A percentile compares a stretch with the other conserved stretches of the same genome.
phyloP scores from a whole-genome alignment of 1,284 basidiomycete genomes.

The Cryptococcus amylolentus region DNA sequence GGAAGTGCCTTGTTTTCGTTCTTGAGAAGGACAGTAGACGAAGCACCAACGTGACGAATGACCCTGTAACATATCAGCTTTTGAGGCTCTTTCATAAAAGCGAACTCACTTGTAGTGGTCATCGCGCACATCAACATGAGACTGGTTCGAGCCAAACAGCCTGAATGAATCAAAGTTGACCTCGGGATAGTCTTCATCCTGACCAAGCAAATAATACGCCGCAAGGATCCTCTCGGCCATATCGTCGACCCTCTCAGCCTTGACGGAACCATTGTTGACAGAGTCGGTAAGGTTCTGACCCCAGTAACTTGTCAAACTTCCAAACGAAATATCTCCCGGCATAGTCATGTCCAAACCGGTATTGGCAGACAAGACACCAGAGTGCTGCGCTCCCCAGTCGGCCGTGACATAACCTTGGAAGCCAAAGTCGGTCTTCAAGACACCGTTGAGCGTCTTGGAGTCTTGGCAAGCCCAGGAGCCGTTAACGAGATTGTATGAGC shows the following conservation, averaged over 20 bases:
- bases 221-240: slow-evolving; percentile 64
- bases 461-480: slow-evolving; percentile 67
- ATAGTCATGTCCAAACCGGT: slow-evolving; percentile 62
- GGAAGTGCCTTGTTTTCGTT: slow-evolving; percentile 61
- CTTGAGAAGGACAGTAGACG: slow-evolving; percentile 70
- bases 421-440: slow-evolving; percentile 68
- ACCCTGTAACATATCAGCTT: slow-evolving; percentile 52
- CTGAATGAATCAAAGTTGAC: slow-evolving; percentile 42
- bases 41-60: slow-evolving; percentile 69
- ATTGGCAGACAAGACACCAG: slow-evolving; percentile 54
- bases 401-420: slow-evolving; percentile 70
- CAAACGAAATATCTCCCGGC: slow-evolving; percentile 64
- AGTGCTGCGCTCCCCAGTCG: slow-evolving; percentile 65
- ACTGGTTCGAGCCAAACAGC: slow-evolving; percentile 46
- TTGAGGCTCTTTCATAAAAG: no score
- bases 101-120: slow-evolving; percentile 61
- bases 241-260: slow-evolving; percentile 59
- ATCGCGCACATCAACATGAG: slow-evolving; percentile 67
- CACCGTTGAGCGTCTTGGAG: slow-evolving; percentile 61
- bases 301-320: slow-evolving; percentile 53
- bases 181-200: slow-evolving; percentile 59
- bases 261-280: slow-evolving; percentile 58
- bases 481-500: slow-evolving; percentile 62
- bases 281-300: slow-evolving; percentile 57
- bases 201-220: slow-evolving; percentile 61